Conservation (phyloP, 306 rosid species). For the Inga laurina region DNA sequence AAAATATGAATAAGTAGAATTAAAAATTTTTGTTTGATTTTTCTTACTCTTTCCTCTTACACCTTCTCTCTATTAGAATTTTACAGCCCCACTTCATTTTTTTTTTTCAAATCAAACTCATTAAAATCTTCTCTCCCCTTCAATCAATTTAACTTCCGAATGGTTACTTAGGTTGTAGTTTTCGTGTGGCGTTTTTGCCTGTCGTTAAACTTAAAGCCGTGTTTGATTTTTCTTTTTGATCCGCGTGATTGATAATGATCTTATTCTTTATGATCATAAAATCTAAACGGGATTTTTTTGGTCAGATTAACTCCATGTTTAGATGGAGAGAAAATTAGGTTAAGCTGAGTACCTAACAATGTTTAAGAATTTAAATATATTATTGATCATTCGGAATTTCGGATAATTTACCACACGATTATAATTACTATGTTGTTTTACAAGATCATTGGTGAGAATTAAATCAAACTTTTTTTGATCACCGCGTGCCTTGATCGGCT, state of each 20-base stretch:
- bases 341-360: too few relatives aligned
- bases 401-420: background rate
- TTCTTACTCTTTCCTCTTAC: too few relatives aligned
- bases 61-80: too few relatives aligned
- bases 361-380: background rate
- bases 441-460: background rate
- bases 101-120: too few relatives aligned
- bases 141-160: too few relatives aligned
- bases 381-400: too few relatives aligned
- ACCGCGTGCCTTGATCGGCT: background rate
- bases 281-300: too few relatives aligned
- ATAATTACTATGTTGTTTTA: background rate
- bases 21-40: background rate
- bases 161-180: too few relatives aligned
- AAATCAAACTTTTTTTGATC: background rate
- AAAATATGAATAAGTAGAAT: background rate
- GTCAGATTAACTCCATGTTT: too few relatives aligned
- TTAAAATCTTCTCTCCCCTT: too few relatives aligned
- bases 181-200: background rate
- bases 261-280: background rate
- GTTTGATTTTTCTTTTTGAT: too few relatives aligned
- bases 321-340: background rate
- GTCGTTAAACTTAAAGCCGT: background rate
- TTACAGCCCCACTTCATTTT: too few relatives aligned
- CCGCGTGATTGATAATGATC: background rate